Evolutionary conservation across 2,329 filamentous ascomycete genomes (phyloP), one percentile per base, ranked within the genome.

Genomic region (Fusarium fujikuroi): DNA sequence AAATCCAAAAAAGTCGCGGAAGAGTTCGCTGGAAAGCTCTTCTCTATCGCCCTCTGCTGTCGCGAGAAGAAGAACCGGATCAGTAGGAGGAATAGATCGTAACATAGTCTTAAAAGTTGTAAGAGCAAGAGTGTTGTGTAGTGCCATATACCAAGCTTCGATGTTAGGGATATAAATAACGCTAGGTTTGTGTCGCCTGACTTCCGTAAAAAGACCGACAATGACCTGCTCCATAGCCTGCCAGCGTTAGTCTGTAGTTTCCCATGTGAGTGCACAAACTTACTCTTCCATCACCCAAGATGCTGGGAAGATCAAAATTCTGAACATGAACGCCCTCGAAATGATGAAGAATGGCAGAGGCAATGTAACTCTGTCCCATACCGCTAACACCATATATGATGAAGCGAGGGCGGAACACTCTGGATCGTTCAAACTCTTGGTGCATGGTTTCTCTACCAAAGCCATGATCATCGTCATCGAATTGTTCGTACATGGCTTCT

Each of bases 321-420:
- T 98, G 95, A 6, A 99, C 93, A 83, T 98, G 95, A 5, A 98
- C 88, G 32, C 95, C 94, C 82, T 99, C 96, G 61, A 99, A 92
- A 79, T 97, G 92, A 81, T 97, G 94, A 72, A 98, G 85, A 58
- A 98, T 85, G 9, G 95, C 96, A 53, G 92, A 91, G 36, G 94
- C 91, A 43, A 99, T 86, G 77, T 99, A 98, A 54, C 92, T 90
- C 80, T 99, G 97, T 2, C 97, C 96, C 95, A 98, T 98, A 15
- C 96, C 96, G 49, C 90, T 87, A 15, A 87, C 81, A n/a, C 96
- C 96, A 46, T 91, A 89, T 63, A 99, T 92, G 36, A 99, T 87
- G 60, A 98, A 86, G 49, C 96, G 89, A 14, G 96, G 97, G 23
- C 96, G 89, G 85, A 97, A 99, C 30, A 98, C 89, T 42, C 95